These are phyloP conservation scores for Ashbya aceris DNA, from an alignment of 1,139 yeast genomes.

Conservation along the genomic window DNA sequence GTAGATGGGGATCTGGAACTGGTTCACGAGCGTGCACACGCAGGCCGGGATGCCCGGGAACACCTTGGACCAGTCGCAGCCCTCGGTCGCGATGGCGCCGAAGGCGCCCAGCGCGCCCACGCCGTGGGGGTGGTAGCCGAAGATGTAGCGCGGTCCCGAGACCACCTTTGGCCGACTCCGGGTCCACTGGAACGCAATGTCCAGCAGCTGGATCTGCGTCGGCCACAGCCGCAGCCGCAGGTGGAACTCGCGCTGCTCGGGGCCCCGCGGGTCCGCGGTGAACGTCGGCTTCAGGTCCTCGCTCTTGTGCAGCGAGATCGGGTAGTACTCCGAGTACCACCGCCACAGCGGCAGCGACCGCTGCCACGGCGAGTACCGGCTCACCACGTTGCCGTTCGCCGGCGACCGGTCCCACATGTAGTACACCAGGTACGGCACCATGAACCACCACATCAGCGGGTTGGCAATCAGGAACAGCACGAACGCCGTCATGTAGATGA, in stretches of 20 bases:
- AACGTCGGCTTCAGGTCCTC: slow-evolving; percentile 70
- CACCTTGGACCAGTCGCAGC: slow-evolving; percentile 51
- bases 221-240: slow-evolving; percentile 14
- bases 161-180: slow-evolving; percentile 9
- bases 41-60: slow-evolving; percentile 81
- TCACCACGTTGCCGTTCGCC: slow-evolving; percentile 58
- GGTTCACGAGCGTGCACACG: slow-evolving; percentile 72
- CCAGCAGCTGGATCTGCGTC: slow-evolving; percentile 4
- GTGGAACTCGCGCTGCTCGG: slow-evolving; percentile 6
- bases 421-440: slow-evolving; percentile 51
- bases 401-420: slow-evolving; percentile 53
- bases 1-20: slow-evolving; percentile 79
- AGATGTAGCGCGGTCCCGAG: slow-evolving; percentile 72
- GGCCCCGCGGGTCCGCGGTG: slow-evolving; percentile 27
- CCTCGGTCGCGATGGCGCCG: slow-evolving; percentile 80
- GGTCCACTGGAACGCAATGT: slow-evolving; percentile 10
- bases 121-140: slow-evolving; percentile 97
- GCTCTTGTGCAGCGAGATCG: slow-evolving; percentile 65
- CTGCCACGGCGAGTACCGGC: slow-evolving; percentile 49
- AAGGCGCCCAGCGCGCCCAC: slow-evolving; percentile 89
- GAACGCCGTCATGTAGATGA: slow-evolving; percentile 49
- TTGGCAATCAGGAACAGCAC: slow-evolving; percentile 55
- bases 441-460: slow-evolving; percentile 60
- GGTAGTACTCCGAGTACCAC: slow-evolving; percentile 71
- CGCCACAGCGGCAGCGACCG: slow-evolving; percentile 59